Percentiles rank a stretch among this genome's conserved stretches.
These are phyloP conservation scores for Prototheca wickerhamii DNA, from an alignment of 163 green algal species.

Conservation along the genomic window DNA sequence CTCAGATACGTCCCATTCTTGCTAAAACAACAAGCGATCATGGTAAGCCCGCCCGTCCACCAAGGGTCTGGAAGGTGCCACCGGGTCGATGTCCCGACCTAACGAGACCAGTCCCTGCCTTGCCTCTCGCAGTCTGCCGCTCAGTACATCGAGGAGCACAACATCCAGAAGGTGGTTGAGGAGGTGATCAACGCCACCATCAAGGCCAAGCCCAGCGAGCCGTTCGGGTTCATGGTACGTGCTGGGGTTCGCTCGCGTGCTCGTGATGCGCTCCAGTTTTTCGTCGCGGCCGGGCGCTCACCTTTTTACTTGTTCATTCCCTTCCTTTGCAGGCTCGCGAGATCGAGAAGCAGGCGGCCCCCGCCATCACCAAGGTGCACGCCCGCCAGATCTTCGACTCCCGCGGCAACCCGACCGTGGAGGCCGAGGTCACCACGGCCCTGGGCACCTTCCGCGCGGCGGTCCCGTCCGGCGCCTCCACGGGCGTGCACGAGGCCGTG, in stretches of 20 bases:
- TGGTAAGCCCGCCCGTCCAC: not conserved
- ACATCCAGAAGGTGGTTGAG: slow-evolving; percentile 79
- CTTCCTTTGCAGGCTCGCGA: slow-evolving; percentile 52
- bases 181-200: slow-evolving; percentile 85
- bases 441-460: slow-evolving; percentile 86
- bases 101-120: not conserved
- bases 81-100: not conserved
- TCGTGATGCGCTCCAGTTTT: too few species aligned
- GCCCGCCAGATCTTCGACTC: slow-evolving; percentile 96
- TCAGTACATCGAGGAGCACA: slow-evolving; percentile 29
- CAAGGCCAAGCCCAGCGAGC: slow-evolving; percentile 81
- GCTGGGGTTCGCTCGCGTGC: too few species aligned
- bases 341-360: slow-evolving; percentile 58
- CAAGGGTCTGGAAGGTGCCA: not conserved
- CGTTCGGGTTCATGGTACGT: slow-evolving; percentile 81
- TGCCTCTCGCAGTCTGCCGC: slow-evolving; percentile 9
- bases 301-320: not conserved
- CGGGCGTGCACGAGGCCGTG: slow-evolving; percentile 94
- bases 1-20: not conserved
- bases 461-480: slow-evolving; percentile 93
- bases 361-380: slow-evolving; percentile 79
- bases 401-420: slow-evolving; percentile 96
- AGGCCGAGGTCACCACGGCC: slow-evolving; percentile 75
- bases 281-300: not conserved
- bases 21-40: not conserved